Evolutionary conservation across 768 basidiomycete species (phyloP).

Genomic region (Russula foetens): DNA sequence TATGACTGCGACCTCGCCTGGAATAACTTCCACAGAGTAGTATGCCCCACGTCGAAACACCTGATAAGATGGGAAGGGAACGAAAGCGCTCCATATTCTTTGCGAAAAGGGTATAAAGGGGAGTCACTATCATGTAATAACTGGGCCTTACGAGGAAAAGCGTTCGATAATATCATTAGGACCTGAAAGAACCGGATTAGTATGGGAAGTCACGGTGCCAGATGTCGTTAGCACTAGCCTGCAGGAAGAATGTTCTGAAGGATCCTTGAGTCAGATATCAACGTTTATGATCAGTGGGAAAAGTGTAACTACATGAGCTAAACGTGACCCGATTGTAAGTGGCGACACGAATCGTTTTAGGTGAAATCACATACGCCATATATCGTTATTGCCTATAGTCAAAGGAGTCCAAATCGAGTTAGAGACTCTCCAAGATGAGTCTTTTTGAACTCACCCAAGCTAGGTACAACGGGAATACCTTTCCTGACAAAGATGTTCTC

Average conservation of each 20-base stretch:
- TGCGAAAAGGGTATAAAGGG: neutral
- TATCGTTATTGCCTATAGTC: conserved; percentile 75
- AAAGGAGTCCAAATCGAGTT: neutral
- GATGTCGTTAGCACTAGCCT: conserved; percentile 33
- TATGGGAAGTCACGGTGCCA: neutral
- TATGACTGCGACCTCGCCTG: conserved; percentile 66
- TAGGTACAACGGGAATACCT: conserved; percentile 75
- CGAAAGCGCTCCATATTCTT: conserved; percentile 75
- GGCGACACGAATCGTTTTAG: neutral
- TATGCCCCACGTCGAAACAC: conserved; percentile 87
- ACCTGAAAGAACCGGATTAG: conserved; percentile 30
- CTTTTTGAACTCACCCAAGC: conserved; percentile 45
- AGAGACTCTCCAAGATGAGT: neutral
- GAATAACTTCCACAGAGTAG: conserved; percentile 72
- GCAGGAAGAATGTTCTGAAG: conserved; percentile 56
- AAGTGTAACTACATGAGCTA: conserved; percentile 49
- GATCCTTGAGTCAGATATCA: conserved; percentile 1
- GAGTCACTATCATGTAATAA: neutral
- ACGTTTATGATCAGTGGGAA: neutral
- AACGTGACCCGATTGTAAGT: conserved; percentile 17
- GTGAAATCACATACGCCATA: conserved; percentile 59
- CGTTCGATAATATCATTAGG: conserved; percentile 62
- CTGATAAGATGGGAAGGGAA: conserved; percentile 71
- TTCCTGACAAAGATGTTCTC: conserved; percentile 55
- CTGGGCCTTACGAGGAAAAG: conserved; percentile 51